Evolutionary conservation across 495 filamentous ascomycete genomes (phyloP).

Genomic region (Penicilliopsis zonata): DNA sequence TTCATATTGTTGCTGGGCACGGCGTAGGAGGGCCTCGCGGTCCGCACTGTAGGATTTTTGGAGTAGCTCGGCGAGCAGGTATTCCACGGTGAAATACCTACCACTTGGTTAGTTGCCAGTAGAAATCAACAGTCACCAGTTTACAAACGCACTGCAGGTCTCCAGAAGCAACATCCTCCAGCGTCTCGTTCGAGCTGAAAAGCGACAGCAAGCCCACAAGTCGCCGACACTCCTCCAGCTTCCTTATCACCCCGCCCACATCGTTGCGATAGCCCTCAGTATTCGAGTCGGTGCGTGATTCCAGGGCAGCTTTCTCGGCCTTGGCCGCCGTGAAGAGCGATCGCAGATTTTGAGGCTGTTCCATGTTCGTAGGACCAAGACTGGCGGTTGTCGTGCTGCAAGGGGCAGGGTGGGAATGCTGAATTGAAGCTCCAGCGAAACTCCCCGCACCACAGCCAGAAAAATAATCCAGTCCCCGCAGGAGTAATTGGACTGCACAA

Average conservation of each 20-base stretch:
- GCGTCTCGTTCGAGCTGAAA: conserved; percentile 80
- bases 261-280: conserved; percentile 52
- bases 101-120: conserved; percentile 1
- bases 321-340: conserved; percentile 46
- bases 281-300: conserved; percentile 37
- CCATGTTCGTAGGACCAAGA: conserved; percentile 30
- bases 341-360: conserved; percentile 48
- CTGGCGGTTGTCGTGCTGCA: conserved; percentile 1
- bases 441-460: conserved; percentile 1
- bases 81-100: conserved; percentile 60
- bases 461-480: background rate
- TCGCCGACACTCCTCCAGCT: conserved; percentile 60
- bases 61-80: conserved; percentile 55
- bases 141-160: conserved; percentile 54
- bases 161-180: conserved; percentile 80
- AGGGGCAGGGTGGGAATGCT: conserved; percentile 4
- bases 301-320: conserved; percentile 35
- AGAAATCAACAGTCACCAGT: conserved; percentile 1
- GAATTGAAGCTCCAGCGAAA: background rate
- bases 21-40: conserved; percentile 51
- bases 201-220: conserved; percentile 59
- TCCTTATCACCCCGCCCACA: conserved; percentile 50
- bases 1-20: conserved; percentile 59
- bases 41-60: conserved; percentile 40
- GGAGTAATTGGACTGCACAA: too few relatives aligned